Evolutionary conservation across 306 rosid species (phyloP).

Genomic region (Oemleria cerasiformis): DNA sequence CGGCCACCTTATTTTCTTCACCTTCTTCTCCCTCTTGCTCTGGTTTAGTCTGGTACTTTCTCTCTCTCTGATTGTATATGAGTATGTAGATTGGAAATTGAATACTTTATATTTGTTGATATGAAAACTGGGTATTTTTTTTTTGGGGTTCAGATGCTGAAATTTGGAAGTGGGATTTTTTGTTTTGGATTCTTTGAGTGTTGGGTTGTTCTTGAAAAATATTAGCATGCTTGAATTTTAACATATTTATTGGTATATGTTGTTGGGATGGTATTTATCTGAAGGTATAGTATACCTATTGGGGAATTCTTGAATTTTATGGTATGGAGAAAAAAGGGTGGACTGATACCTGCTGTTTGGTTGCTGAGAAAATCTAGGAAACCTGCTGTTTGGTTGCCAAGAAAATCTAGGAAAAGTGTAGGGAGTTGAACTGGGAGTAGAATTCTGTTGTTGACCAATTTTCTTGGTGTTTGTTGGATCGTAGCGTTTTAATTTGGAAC

Average conservation of each 20-base stretch:
- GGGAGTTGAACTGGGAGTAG: constrained; percentile 14
- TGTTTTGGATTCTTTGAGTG: constrained; percentile 23
- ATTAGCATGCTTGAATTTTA: constrained; percentile 13
- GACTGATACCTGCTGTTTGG: constrained; percentile 15
- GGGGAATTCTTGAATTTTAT: constrained; percentile 1
- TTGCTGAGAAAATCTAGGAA: constrained; percentile 18
- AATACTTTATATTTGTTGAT: background rate
- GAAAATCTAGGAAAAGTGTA: constrained; percentile 20
- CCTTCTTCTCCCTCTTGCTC: background rate
- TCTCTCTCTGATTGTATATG: background rate
- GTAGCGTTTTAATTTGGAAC: background rate
- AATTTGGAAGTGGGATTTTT: constrained; percentile 13
- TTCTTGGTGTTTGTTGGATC: background rate
- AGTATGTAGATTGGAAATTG: background rate
- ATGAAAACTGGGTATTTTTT: background rate
- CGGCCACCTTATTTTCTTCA: background rate
- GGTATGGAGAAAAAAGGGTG: background rate
- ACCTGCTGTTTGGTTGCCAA: constrained; percentile 17
- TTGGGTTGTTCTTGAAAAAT: constrained; percentile 16
- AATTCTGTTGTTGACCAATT: background rate
- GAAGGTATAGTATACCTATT: background rate
- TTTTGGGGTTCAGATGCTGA: constrained; percentile 25
- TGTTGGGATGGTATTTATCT: background rate
- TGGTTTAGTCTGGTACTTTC: constrained; percentile 16
- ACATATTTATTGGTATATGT: background rate